Evolutionary conservation across 176 grass and related monocot genomes (phyloP).

Genomic region (Bonia amplexicaulis): DNA sequence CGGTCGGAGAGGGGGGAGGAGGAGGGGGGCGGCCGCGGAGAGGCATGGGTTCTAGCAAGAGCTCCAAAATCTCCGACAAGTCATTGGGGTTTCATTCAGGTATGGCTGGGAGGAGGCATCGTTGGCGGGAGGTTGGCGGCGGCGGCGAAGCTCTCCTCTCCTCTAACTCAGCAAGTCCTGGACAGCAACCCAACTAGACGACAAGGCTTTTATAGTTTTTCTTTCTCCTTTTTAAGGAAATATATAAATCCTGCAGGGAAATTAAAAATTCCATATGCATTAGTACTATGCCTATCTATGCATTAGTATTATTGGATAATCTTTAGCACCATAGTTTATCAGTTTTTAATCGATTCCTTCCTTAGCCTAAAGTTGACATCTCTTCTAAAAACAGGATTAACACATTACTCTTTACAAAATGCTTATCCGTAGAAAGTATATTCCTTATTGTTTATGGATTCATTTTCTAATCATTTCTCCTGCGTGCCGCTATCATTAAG

Average conservation of each 20-base stretch:
- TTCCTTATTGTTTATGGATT: neutral
- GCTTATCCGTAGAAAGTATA: neutral
- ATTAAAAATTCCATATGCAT: neutral
- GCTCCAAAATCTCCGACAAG: no score
- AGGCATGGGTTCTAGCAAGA: no score
- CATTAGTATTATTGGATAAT: neutral
- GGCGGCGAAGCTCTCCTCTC: no score
- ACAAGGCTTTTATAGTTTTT: no score
- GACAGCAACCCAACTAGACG: no score
- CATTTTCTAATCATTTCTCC: neutral
- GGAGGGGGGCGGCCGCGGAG: neutral
- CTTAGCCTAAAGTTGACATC: neutral
- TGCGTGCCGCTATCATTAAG: neutral
- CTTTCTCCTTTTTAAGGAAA: neutral
- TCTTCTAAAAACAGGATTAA: neutral
- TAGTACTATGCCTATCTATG: neutral
- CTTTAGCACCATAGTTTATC: neutral
- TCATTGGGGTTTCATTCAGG: no score
- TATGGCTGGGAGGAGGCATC: no score
- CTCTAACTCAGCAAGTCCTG: no score
- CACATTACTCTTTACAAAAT: neutral
- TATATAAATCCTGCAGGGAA: constrained; percentile 7
- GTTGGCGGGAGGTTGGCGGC: neutral
- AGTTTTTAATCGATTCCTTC: neutral
- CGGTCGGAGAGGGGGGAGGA: no score